Conservation (phyloP, 139 green algal species). For the Picochlorum sp. region DNA sequence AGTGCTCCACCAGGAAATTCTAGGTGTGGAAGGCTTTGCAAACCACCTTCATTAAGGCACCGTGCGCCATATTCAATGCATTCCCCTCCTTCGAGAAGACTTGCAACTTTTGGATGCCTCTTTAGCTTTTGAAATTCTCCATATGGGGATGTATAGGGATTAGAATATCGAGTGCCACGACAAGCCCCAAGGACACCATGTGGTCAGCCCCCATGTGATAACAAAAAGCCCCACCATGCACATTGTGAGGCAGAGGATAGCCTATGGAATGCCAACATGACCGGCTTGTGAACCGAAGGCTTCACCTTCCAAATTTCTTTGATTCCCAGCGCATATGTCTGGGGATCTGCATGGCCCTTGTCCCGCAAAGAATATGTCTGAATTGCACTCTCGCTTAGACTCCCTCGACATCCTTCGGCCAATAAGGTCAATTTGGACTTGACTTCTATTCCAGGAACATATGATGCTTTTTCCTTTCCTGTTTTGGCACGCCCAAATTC, state of each 20-base stretch:
- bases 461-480: slow-evolving; percentile 48
- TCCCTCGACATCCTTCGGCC: slow-evolving; percentile 83
- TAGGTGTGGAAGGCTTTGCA: slow-evolving; percentile 78
- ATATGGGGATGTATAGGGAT: slow-evolving; percentile 72
- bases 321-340: slow-evolving; percentile 86
- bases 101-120: slow-evolving; percentile 61
- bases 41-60: slow-evolving; percentile 81
- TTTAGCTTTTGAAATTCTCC: slow-evolving; percentile 86
- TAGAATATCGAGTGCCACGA: slow-evolving; percentile 78
- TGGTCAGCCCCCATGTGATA: slow-evolving; percentile 87
- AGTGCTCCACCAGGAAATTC: slow-evolving; percentile 85
- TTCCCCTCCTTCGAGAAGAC: slow-evolving; percentile 69
- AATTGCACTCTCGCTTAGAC: slow-evolving; percentile 72
- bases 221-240: slow-evolving; percentile 83
- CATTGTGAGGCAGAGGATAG: slow-evolving; percentile 57
- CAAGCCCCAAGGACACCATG: slow-evolving; percentile 69
- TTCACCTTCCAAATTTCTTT: slow-evolving; percentile 85
- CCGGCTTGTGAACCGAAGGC: slow-evolving; percentile 58
- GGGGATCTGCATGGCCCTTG: slow-evolving; percentile 43
- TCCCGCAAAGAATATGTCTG: slow-evolving; percentile 56
- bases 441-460: slow-evolving; percentile 67
- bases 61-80: slow-evolving; percentile 88
- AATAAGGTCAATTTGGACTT: slow-evolving; percentile 72
- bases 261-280: slow-evolving; percentile 77
- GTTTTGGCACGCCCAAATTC: slow-evolving; percentile 73